These are phyloP conservation scores for Thozetella sp. DNA, from an alignment of 495 filamentous ascomycete species.

Conservation along the genomic window DNA sequence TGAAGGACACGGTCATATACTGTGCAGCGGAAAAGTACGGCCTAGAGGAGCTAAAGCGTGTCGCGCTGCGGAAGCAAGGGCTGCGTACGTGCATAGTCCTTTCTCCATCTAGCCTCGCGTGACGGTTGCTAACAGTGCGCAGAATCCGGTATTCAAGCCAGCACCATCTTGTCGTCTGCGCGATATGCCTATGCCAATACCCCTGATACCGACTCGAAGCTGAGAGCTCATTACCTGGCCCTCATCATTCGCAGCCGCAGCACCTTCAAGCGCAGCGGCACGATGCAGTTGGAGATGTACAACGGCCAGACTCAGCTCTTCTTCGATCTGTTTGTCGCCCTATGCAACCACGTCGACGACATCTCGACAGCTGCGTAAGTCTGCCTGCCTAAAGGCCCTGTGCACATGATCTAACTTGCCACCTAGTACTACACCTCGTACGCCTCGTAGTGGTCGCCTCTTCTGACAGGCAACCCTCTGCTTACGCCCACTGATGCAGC, in stretches of 20 bases:
- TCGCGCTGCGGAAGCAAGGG: slow-evolving; percentile 85
- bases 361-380: slow-evolving; percentile 51
- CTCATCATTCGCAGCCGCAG: slow-evolving; percentile 82
- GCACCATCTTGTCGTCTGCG: slow-evolving; percentile 80
- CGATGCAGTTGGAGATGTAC: slow-evolving; percentile 97
- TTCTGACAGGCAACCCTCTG: slow-evolving; percentile 15
- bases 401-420: background rate
- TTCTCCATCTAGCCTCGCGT: background rate
- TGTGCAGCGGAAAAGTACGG: slow-evolving; percentile 83
- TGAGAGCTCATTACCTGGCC: slow-evolving; percentile 89
- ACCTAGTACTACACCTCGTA: slow-evolving; percentile 40
- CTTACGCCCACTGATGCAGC: slow-evolving; percentile 7
- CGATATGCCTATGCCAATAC: slow-evolving; percentile 89
- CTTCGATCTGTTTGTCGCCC: slow-evolving; percentile 91
- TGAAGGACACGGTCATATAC: slow-evolving; percentile 91
- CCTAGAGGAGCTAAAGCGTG: slow-evolving; percentile 77
- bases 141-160: slow-evolving; percentile 79
- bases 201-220: slow-evolving; percentile 82
- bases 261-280: slow-evolving; percentile 91
- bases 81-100: slow-evolving; percentile 45
- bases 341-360: slow-evolving; percentile 85
- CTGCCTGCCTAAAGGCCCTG: background rate
- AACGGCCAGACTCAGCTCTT: slow-evolving; percentile 77
- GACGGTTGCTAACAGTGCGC: slow-evolving; percentile 6
- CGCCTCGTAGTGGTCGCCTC: slow-evolving; percentile 39